phyloP scores from a whole-genome alignment of 306 rosid genomes.

The Begonia loranthoides region DNA sequence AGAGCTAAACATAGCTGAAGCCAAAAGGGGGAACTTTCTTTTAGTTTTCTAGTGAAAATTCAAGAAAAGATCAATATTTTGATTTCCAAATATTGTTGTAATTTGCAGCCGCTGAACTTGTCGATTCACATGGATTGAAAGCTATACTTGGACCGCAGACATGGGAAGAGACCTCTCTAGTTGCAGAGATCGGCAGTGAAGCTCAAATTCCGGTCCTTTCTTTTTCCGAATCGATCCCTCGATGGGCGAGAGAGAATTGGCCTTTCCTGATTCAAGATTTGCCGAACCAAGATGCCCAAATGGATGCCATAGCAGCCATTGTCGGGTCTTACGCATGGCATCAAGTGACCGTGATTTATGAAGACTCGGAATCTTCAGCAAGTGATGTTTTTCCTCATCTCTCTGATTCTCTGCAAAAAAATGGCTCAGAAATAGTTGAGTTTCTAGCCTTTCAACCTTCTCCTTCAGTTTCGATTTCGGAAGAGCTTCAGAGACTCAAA shows the following conservation, averaged over 20 bases:
- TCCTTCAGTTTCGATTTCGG: constrained; percentile 17
- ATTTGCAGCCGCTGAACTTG: constrained; percentile 23
- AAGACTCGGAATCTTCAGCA: constrained; percentile 21
- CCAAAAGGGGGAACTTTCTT: no score
- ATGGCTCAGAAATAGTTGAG: constrained; percentile 7
- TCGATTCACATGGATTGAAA: constrained; percentile 8
- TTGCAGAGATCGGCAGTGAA: constrained; percentile 19
- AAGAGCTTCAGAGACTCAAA: constrained; percentile 21
- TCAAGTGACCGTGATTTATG: constrained; percentile 22
- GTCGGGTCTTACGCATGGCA: constrained; percentile 26
- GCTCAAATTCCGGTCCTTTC: constrained; percentile 18
- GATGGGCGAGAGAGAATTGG: constrained; percentile 23
- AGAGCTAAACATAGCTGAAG: no score
- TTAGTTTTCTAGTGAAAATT: no score
- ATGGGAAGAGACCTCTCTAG: constrained; percentile 30
- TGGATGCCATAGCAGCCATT: constrained; percentile 29
- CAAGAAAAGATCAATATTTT: no score
- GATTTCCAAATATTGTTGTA: no score
- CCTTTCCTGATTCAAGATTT: constrained; percentile 23
- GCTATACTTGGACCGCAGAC: constrained; percentile 28
- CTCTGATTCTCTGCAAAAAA: constrained; percentile 7
- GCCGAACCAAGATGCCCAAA: constrained; percentile 9
- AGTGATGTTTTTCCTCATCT: constrained; percentile 18
- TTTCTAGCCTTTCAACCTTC: constrained; percentile 19
- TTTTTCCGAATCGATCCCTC: constrained; percentile 22